Base-by-base conservation (phyloP, 129 eudicot species). In the Gnaphalium uliginosum region DNA sequence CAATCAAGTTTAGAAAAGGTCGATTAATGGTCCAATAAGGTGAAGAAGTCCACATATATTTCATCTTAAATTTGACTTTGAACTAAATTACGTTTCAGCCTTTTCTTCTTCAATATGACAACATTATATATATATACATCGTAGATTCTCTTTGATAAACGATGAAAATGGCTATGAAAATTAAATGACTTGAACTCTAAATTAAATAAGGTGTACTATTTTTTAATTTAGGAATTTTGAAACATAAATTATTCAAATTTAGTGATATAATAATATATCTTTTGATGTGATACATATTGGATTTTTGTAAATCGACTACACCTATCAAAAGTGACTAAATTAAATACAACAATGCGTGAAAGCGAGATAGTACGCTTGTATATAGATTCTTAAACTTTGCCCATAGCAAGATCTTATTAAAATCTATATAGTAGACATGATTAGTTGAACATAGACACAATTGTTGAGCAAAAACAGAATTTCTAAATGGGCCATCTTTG, bases 101-200 rank as follows among this genome's bases (percentile, higher is more conserved):
- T 74, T 74, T 74, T 74, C 71, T 74, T 74, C 71, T 43, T 61
- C n/a, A n/a, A 29, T 8, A 53, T 9, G 18, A 71, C 39, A 25
- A 71, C 48, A 71, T 3, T 39, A 37, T 9, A 39, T 9, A 39
- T 37, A 8, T 8, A 26, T 70, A 37, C 8, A 25, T 15, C 15
- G 43, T 26, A 15, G 10, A 8, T 13, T 48, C 25, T 69, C 56
- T 41, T 41, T 1, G 13, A 37, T 37, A 35, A 37, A 35, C 58
- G 1, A 46, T 23, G 6, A 69, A 68, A 43, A 23, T 17, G 33
- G 22, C 5, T 25, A 6, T 33, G 0, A 5, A 24, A 24, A 8
- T 1, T 25, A 60, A 61, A 0, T 24, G 8, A 10, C 5, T 61
- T 23, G 15, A 61, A 61, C 21, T 27, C 48, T 2, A 30, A 64